Percentiles rank a stretch among this genome's conserved stretches.
phyloP scores from a whole-genome alignment of 805 yeast species.

The Nakazawaea wickerhamii region DNA sequence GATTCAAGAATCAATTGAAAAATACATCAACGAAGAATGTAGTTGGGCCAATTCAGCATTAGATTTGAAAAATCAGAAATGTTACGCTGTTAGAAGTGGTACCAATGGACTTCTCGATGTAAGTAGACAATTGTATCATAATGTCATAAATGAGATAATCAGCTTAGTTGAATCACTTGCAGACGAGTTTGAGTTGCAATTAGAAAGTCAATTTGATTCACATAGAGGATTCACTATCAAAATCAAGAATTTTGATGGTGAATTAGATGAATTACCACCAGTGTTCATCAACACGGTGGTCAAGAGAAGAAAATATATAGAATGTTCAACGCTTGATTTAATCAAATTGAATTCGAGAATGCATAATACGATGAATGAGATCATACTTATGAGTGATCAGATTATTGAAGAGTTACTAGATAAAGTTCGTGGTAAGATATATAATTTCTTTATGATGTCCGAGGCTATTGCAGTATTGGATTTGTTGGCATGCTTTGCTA shows the following conservation, averaged over 20 bases:
- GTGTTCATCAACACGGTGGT: constrained; percentile 27
- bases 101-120: constrained; percentile 40
- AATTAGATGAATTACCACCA: constrained; percentile 22
- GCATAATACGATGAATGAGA: constrained; percentile 35
- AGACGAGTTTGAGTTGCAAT: constrained; percentile 18
- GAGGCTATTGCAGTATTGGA: constrained; percentile 41
- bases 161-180: constrained; percentile 22
- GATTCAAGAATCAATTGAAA: constrained; percentile 24
- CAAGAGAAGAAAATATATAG: constrained; percentile 27
- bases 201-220: constrained; percentile 31
- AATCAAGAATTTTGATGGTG: constrained; percentile 19
- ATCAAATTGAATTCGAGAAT: constrained; percentile 35
- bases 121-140: constrained; percentile 36
- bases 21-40: constrained; percentile 36
- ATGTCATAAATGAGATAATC: constrained; percentile 31
- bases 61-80: constrained; percentile 37
- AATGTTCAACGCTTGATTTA: constrained; percentile 35
- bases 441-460: constrained; percentile 34
- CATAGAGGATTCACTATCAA: constrained; percentile 34
- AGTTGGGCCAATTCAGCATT: constrained; percentile 33
- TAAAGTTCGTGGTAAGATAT: constrained; percentile 23
- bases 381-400: constrained; percentile 36
- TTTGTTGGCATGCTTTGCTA: constrained; percentile 26
- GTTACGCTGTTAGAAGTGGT: constrained; percentile 39
- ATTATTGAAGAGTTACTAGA: constrained; percentile 27